Conservation (phyloP, 164 flowering plant genomes). For the Chloranthus sessilifolius region DNA sequence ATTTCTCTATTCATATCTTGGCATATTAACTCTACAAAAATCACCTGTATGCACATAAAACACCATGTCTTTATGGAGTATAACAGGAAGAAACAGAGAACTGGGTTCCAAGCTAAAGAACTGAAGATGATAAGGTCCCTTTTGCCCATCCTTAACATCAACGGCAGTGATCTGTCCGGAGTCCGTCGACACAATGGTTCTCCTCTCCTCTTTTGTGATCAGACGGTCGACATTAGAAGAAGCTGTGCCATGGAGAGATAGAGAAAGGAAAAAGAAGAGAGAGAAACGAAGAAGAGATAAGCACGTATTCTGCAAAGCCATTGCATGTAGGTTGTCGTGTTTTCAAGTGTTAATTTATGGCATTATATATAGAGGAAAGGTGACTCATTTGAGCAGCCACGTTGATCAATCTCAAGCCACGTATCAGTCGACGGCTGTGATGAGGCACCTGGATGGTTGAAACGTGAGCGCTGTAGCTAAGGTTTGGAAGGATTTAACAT, state of each 20-base stretch:
- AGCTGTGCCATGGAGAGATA: neutral
- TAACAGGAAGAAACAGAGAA: constrained; percentile 72
- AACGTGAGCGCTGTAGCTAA: no score
- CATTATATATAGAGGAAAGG: no score
- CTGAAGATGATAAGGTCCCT: constrained; percentile 52
- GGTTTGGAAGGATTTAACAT: no score
- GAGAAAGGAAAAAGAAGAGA: neutral
- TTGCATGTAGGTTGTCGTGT: no score
- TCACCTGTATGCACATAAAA: constrained; percentile 77
- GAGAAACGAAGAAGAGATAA: constrained; percentile 1
- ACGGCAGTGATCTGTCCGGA: constrained; percentile 56
- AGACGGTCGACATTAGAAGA: constrained; percentile 23
- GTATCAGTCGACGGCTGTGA: no score
- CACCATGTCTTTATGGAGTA: constrained; percentile 77
- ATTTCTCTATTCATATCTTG: no score
- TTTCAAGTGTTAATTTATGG: no score
- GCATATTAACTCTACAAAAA: no score
- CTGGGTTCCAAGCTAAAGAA: constrained; percentile 80
- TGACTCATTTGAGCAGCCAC: no score
- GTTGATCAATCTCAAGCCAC: no score
- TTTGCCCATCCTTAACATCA: constrained; percentile 33
- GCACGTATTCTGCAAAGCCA: no score
- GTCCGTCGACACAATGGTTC: constrained; percentile 40
- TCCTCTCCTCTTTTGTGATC: constrained; percentile 41
- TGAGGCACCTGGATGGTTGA: no score